Base-by-base conservation (phyloP, 331 rosid species). In the Quercus phellos region DNA sequence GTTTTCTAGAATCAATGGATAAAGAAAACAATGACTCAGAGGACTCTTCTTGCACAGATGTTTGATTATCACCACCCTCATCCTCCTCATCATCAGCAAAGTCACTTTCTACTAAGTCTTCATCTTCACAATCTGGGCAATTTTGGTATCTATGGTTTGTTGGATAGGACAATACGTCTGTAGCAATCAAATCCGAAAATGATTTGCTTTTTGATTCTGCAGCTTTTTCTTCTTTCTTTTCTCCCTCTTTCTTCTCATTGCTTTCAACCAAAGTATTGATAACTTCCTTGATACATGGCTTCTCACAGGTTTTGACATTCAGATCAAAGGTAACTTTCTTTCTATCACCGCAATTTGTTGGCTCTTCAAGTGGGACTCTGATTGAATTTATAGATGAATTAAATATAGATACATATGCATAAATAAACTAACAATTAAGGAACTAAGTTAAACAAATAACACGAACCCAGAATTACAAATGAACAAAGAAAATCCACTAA, bases 11-110 rank as follows among this genome's bases (percentile, higher is more conserved):
- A 69, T 68, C 90, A 74, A 92, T 68, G 38, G 96, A 91, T 51
- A 95, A 73, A 29, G 98, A 95, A 79, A 95, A 92, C 66, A 94
- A 77, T 3, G 98, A 90, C 30, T 88, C 98, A 0, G 98, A 92
- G 80, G 91, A 88, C 71, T 89, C 97, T 61, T 84, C 81, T 10
- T 75, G 80, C 54, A 64, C 34, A 42, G 56, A 61, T 17, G 22
- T 43, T 34, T 21, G 29, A 35, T 77, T 72, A 1, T 2, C 75
- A 13, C 51, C 78, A 32, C 32, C 77, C 11, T 68, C 75, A 72
- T n/a, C 77, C 51, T 71, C 56, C 8, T 27, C 75, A 10, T 24
- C 17, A 46, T 12, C 53, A 46, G 53, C 53, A 46, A 46, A 46
- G 16, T 46, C 17, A 46, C 24, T 64, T 53, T 79, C 83, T 66